Percentiles rank a stretch among this genome's conserved stretches.
Evolutionary conservation across 805 yeast genomes (phyloP).

Genomic region (Debaryomyces prosopidis): DNA sequence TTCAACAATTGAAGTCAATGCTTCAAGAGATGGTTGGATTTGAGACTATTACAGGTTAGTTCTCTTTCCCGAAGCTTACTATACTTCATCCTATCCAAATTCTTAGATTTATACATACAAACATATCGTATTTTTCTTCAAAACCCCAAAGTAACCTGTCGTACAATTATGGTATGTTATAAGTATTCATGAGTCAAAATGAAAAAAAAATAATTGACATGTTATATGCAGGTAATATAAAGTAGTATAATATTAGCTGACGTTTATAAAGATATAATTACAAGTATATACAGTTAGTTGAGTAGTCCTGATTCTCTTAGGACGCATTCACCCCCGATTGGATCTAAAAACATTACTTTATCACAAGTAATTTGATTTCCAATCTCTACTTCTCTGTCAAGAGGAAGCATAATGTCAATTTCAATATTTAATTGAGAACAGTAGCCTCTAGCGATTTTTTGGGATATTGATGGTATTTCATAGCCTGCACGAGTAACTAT

Average conservation of each 20-base stretch:
- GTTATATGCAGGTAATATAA: conserved; percentile 7
- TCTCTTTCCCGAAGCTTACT: background rate
- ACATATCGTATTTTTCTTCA: background rate
- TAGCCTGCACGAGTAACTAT: conserved; percentile 36
- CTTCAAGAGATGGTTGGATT: conserved; percentile 39
- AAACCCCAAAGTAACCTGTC: too few relatives aligned
- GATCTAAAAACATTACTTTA: conserved; percentile 43
- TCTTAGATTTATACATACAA: background rate
- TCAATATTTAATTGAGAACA: conserved; percentile 49
- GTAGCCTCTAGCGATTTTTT: conserved; percentile 40
- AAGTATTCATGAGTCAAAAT: background rate
- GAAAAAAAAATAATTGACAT: conserved; percentile 8
- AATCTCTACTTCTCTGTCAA: conserved; percentile 19
- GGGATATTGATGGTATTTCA: conserved; percentile 14
- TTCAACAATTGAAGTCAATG: conserved; percentile 26
- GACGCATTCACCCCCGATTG: conserved; percentile 40
- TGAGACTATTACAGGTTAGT: conserved; percentile 16
- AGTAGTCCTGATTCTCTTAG: conserved; percentile 20
- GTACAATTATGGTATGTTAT: too few relatives aligned
- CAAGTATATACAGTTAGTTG: background rate
- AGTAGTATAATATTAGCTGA: too few relatives aligned
- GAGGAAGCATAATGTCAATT: conserved; percentile 38
- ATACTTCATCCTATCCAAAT: background rate
- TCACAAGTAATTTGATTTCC: conserved; percentile 51
- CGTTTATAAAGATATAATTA: background rate